These are phyloP conservation scores for Penicillium hordei DNA, from an alignment of 2,329 filamentous ascomycete genomes.

Conservation along the genomic window DNA sequence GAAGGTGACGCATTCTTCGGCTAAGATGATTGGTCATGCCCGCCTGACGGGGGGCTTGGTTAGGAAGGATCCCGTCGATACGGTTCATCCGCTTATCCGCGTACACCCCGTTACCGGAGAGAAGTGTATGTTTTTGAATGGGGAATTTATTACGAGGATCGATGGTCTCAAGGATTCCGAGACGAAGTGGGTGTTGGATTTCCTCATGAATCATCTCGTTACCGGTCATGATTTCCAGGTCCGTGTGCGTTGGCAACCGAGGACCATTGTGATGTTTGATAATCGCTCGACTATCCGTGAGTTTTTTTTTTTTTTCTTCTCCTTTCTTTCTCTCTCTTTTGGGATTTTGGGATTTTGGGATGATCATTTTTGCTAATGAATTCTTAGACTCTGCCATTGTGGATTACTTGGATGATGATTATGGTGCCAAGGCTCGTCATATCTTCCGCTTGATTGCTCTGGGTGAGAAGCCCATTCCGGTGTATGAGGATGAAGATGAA, in stretches of 20 bases:
- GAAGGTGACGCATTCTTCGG: constrained; percentile 41
- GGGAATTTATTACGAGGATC: constrained; percentile 51
- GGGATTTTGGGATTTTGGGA: neutral
- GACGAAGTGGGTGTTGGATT: constrained; percentile 47
- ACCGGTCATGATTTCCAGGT: constrained; percentile 51
- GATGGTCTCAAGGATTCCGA: constrained; percentile 51
- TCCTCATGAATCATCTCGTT: constrained; percentile 50
- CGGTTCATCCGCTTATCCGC: constrained; percentile 48
- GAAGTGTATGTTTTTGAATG: constrained; percentile 51
- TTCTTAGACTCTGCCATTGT: constrained; percentile 51
- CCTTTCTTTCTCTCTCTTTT: too few species aligned
- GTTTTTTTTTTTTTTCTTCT: constrained; percentile 19
- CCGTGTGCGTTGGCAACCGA: constrained; percentile 50
- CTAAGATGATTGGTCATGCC: constrained; percentile 48
- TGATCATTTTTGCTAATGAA: constrained; percentile 11
- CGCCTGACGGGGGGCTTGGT: constrained; percentile 45
- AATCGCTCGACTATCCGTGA: constrained; percentile 50
- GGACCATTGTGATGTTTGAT: constrained; percentile 54
- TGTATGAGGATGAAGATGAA: constrained; percentile 32
- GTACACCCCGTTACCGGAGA: constrained; percentile 52
- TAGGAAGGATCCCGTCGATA: constrained; percentile 47
- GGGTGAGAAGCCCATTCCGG: constrained; percentile 52
- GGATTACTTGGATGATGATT: constrained; percentile 50
- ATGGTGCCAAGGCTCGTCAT: constrained; percentile 48
- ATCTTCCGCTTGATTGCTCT: constrained; percentile 53